Evolutionary conservation across 371 early-diverging fungal species (phyloP).

Genomic region (Apophysomyces elegans): DNA sequence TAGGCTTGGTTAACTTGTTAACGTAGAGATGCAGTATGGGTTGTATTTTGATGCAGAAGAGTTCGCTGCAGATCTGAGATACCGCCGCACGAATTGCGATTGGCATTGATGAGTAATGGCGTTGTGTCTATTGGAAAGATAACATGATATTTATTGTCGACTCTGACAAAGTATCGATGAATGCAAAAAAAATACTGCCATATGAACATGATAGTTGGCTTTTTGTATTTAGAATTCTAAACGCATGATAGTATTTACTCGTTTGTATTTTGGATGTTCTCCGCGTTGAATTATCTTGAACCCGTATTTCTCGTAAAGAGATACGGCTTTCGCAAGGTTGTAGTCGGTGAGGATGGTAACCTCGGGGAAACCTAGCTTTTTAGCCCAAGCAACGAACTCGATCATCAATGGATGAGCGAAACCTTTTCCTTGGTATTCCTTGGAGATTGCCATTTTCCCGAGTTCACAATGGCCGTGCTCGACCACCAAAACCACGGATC

Average conservation of each 20-base stretch:
- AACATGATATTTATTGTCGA: too few relatives aligned
- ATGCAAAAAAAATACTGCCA: too few relatives aligned
- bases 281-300: constrained; percentile 15
- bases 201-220: too few relatives aligned
- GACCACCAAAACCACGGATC: constrained; percentile 24
- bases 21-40: too few relatives aligned
- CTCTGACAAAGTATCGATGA: too few relatives aligned
- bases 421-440: constrained; percentile 26
- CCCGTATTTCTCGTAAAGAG: constrained; percentile 13
- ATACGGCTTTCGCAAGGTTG: constrained; percentile 7
- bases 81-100: too few relatives aligned
- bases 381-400: constrained; percentile 23
- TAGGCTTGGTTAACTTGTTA: too few relatives aligned
- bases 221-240: not conserved
- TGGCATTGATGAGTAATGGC: too few relatives aligned
- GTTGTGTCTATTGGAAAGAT: too few relatives aligned
- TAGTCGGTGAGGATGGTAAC: constrained; percentile 11
- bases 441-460: constrained; percentile 24
- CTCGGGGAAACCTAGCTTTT: constrained; percentile 5
- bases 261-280: constrained; percentile 11
- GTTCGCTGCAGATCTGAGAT: too few relatives aligned
- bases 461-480: constrained; percentile 25
- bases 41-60: too few relatives aligned
- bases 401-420: constrained; percentile 28
- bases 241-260: constrained; percentile 11